phyloP scores from a whole-genome alignment of 1,284 basidiomycete species.

The Marasmius oreades region DNA sequence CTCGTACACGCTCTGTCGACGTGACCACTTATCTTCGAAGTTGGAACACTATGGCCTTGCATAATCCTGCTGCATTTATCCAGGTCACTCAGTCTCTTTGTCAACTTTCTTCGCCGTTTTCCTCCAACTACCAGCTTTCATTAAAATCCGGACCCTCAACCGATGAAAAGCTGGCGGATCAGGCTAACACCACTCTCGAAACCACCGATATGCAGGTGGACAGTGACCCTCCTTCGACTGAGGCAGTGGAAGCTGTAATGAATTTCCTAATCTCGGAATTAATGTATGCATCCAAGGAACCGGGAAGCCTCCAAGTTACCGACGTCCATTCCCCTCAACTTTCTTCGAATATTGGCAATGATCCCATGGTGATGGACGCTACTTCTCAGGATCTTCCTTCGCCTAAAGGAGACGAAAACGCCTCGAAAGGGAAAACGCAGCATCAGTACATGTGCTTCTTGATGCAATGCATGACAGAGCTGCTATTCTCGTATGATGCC shows the following conservation, averaged over 20 bases:
- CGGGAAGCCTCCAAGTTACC: slow-evolving; percentile 18
- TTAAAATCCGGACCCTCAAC: slow-evolving; percentile 43
- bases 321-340: neutral
- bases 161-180: slow-evolving; percentile 20
- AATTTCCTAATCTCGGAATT: slow-evolving; percentile 76
- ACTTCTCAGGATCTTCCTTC: slow-evolving; percentile 5
- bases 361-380: slow-evolving; percentile 6
- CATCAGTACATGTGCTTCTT: slow-evolving; percentile 80
- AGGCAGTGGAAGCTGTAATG: slow-evolving; percentile 62
- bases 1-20: slow-evolving; percentile 71
- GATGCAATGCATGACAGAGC: slow-evolving; percentile 90
- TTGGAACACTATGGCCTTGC: slow-evolving; percentile 78
- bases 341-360: neutral
- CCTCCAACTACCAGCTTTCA: slow-evolving; percentile 60
- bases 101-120: slow-evolving; percentile 66
- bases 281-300: slow-evolving; percentile 53
- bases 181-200: slow-evolving; percentile 24
- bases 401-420: neutral
- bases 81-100: slow-evolving; percentile 70
- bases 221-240: slow-evolving; percentile 32
- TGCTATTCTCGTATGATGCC: slow-evolving; percentile 88
- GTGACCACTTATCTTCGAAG: slow-evolving; percentile 72
- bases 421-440: slow-evolving; percentile 31
- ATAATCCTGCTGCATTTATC: slow-evolving; percentile 80
- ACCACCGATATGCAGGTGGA: slow-evolving; percentile 67